phyloP scores from a whole-genome alignment of 495 filamentous ascomycete genomes.

The Aspergillus funiculosus region DNA sequence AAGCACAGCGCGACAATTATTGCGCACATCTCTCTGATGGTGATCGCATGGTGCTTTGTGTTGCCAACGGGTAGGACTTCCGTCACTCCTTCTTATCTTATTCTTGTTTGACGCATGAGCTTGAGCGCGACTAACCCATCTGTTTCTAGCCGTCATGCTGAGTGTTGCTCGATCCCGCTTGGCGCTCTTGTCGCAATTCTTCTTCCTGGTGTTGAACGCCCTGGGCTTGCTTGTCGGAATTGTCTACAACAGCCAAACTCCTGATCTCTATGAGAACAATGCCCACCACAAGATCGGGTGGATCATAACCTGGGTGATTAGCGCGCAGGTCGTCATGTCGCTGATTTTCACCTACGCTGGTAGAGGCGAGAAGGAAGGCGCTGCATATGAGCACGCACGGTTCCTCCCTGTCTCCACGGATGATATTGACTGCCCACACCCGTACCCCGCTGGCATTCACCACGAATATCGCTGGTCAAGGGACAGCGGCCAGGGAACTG shows the following conservation, averaged over 20 bases:
- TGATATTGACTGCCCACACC: slow-evolving; percentile 55
- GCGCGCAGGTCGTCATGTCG: slow-evolving; percentile 62
- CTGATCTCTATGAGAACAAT: slow-evolving; percentile 84
- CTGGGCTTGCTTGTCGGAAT: slow-evolving; percentile 65
- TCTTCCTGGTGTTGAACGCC: slow-evolving; percentile 68
- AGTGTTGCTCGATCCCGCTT: slow-evolving; percentile 75
- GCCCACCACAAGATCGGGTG: slow-evolving; percentile 87
- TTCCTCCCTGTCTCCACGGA: slow-evolving; percentile 67
- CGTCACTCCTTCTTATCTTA: background rate
- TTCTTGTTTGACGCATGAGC: background rate
- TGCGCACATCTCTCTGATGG: slow-evolving; percentile 76
- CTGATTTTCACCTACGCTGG: slow-evolving; percentile 52
- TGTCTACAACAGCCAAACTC: slow-evolving; percentile 76
- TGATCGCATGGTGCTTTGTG: slow-evolving; percentile 73
- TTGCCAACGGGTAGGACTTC: slow-evolving; percentile 68
- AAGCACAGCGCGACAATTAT: slow-evolving; percentile 63
- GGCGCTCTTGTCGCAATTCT: slow-evolving; percentile 64
- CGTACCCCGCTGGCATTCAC: slow-evolving; percentile 36
- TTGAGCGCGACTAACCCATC: slow-evolving; percentile 6
- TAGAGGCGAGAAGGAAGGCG: slow-evolving; percentile 25
- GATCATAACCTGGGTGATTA: slow-evolving; percentile 67
- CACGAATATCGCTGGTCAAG: slow-evolving; percentile 62
- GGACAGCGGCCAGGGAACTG: slow-evolving; percentile 87
- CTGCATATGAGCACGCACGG: slow-evolving; percentile 36
- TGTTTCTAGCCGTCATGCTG: slow-evolving; percentile 66